These are phyloP conservation scores for Galerina sulciceps DNA, from an alignment of 768 basidiomycete genomes.

Conservation along the genomic window DNA sequence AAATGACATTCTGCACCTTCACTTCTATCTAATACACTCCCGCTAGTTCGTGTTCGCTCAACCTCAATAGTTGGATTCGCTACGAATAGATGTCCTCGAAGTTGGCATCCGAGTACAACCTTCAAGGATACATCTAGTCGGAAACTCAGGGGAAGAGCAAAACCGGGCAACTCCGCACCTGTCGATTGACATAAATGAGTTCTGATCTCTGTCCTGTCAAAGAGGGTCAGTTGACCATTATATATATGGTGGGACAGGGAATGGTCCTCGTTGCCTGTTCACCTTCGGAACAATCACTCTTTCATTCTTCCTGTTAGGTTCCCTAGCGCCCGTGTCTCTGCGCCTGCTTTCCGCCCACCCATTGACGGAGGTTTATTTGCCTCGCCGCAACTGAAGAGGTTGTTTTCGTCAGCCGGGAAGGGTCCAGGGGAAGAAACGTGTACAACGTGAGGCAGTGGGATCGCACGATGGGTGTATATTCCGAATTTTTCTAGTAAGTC, in stretches of 20 bases:
- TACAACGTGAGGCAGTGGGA: not conserved
- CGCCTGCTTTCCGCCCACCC: too few relatives aligned
- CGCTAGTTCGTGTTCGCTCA: not conserved
- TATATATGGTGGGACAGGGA: not conserved
- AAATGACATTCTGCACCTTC: not conserved
- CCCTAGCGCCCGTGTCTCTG: not conserved
- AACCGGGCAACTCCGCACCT: not conserved
- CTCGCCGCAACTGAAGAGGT: too few relatives aligned
- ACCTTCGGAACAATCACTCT: not conserved
- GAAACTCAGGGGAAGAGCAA: not conserved
- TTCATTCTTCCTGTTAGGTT: not conserved
- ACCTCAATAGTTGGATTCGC: not conserved
- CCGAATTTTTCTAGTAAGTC: constrained; percentile 17
- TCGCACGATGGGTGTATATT: constrained; percentile 9
- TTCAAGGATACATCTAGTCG: not conserved
- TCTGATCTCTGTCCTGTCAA: not conserved
- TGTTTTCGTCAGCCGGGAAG: not conserved
- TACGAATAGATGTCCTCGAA: not conserved
- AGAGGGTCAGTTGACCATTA: not conserved
- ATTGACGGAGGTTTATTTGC: too few relatives aligned
- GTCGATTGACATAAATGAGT: not conserved
- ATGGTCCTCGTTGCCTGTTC: not conserved
- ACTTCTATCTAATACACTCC: not conserved
- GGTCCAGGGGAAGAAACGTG: not conserved
- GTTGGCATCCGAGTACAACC: not conserved